Conservation (phyloP, 495 filamentous ascomycete species). For the Gamarada debralockiae region DNA sequence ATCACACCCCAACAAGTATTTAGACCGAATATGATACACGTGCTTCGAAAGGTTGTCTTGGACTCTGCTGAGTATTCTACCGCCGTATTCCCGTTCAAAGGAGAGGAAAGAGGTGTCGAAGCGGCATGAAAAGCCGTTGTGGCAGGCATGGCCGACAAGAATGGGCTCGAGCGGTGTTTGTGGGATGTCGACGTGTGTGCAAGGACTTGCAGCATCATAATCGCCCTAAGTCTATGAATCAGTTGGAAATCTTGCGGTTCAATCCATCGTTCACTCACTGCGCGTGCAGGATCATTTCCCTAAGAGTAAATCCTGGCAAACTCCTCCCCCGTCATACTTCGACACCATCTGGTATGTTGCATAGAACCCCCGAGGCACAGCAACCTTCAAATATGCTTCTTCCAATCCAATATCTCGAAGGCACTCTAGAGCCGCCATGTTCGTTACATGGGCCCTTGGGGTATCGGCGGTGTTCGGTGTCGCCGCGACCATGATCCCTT, state of each 20-base stretch:
- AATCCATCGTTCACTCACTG: constrained; percentile 21
- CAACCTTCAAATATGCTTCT: constrained; percentile 34
- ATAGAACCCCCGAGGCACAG: constrained; percentile 39
- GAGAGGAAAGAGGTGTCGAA: constrained; percentile 36
- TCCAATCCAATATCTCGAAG: constrained; percentile 54
- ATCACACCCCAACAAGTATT: constrained; percentile 53
- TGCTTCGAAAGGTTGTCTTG: constrained; percentile 36
- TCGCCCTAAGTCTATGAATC: constrained; percentile 32
- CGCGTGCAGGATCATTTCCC: constrained; percentile 44
- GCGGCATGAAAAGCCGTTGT: constrained; percentile 34
- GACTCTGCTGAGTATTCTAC: constrained; percentile 32
- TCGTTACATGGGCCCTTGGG: constrained; percentile 51
- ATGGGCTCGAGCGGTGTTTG: constrained; percentile 43
- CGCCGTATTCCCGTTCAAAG: constrained; percentile 21
- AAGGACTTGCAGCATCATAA: constrained; percentile 41
- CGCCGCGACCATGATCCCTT: constrained; percentile 42
- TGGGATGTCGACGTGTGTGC: constrained; percentile 38
- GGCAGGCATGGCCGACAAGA: constrained; percentile 34
- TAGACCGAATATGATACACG: constrained; percentile 40
- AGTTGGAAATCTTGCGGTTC: too few species aligned
- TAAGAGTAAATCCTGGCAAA: constrained; percentile 49
- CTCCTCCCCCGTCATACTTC: constrained; percentile 51
- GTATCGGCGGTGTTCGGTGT: constrained; percentile 44
- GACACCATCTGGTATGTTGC: constrained; percentile 48
- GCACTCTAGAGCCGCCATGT: constrained; percentile 48